Conservation (phyloP, 257 asterid species). For the Parsonsia alboflavescens region DNA sequence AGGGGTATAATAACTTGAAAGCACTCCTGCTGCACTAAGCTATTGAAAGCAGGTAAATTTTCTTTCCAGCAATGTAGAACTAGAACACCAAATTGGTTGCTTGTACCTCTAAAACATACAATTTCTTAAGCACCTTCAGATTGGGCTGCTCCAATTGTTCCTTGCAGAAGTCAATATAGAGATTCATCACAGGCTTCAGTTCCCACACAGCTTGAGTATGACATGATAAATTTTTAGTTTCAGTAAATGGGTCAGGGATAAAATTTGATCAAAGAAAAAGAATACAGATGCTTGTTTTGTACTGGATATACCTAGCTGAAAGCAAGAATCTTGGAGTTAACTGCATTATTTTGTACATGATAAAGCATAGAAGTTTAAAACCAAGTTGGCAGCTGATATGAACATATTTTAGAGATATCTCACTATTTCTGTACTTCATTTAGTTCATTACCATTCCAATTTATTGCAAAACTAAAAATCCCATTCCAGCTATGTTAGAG, state of each 20-base stretch:
- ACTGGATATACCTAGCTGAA: not conserved
- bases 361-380: not conserved
- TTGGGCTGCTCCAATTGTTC: conserved; percentile 59
- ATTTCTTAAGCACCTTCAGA: conserved; percentile 59
- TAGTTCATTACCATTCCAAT: too few species aligned
- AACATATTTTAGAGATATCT: not conserved
- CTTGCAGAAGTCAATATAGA: conserved; percentile 68
- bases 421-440: not conserved
- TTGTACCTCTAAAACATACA: conserved; percentile 74
- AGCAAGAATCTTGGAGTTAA: not conserved
- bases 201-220: conserved; percentile 56
- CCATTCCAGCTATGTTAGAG: not conserved
- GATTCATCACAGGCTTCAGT: conserved; percentile 69
- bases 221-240: not conserved
- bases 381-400: not conserved
- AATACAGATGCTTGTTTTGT: not conserved
- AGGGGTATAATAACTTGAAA: not conserved
- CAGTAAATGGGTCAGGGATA: not conserved
- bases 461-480: not conserved
- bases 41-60: not conserved
- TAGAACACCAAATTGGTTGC: not conserved
- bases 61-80: not conserved
- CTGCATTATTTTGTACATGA: not conserved
- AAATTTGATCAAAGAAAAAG: not conserved
- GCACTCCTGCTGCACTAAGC: not conserved